Evolutionary conservation across 768 basidiomycete species (phyloP), one percentile per base, ranked within the genome.

Genomic region (Hygrophorus russula): DNA sequence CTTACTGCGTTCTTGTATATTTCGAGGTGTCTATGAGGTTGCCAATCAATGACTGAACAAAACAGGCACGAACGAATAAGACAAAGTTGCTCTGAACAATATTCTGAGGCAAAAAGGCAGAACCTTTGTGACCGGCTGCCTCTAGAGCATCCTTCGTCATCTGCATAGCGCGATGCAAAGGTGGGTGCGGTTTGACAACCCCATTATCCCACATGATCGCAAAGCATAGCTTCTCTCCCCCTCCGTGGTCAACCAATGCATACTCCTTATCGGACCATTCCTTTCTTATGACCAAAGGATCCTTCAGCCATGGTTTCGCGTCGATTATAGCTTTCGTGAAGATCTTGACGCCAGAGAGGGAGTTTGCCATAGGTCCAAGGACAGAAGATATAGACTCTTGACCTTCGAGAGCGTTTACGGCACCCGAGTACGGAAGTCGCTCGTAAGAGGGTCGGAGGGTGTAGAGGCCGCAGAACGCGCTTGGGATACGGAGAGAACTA

Each of bases 41-140:
- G 55, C 81, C 82, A 86, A 37, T 80, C 73, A 39, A 85, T 68
- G 3, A 85, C 84, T 82, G 36, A 37, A 24, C 7, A 24, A 24
- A 24, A 24, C 24, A 24, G 24, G 24, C 24, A 24, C 24, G 24
- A 24, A 7, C 7, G 24, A 24, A 24, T 24, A 24, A 24, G 24
- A 24, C 7, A 24, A n/a, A 89, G 50, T 88, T 88, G 4, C 76
- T 77, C 83, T 86, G 52, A 36, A 31, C 15, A 33, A 5, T 7
- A 7, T 24, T 24, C 24, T 24, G 24, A 24, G 24, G 24, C 24
- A 24, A 7, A 24, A 24, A 24, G 24, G 24, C 24, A 24, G 7
- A 24, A 24, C 24, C 86, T 82, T 44, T 14, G 47, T 76, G 70
- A 13, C 80, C 76, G 9, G 66, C 71, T 2, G 62, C 64, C 38